Percentiles rank a stretch among this genome's conserved stretches.
Conservation (phyloP, 768 basidiomycete species). For the Hericium alpestre region DNA sequence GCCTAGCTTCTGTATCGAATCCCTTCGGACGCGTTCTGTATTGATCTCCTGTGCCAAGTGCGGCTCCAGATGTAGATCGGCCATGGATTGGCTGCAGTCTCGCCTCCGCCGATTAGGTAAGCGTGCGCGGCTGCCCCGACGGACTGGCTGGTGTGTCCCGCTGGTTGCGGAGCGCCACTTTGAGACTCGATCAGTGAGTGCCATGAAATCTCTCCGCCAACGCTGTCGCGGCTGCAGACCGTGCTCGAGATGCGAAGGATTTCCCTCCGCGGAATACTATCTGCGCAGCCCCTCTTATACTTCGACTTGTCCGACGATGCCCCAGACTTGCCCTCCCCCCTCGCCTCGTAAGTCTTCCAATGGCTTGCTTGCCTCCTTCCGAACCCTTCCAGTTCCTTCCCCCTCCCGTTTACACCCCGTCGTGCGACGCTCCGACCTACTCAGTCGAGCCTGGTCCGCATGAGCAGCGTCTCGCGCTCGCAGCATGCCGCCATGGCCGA, state of each 20-base stretch:
- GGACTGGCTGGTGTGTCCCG: neutral
- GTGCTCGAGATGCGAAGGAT: too few relatives aligned
- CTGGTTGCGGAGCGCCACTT: neutral
- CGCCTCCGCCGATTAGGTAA: neutral
- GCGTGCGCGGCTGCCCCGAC: too few relatives aligned
- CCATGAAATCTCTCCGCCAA: too few relatives aligned
- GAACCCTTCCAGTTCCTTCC: neutral
- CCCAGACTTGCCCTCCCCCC: neutral
- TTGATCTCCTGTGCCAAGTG: neutral
- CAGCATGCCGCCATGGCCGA: conserved; percentile 28
- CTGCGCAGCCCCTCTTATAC: neutral
- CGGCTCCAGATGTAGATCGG: too few relatives aligned
- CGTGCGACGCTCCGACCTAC: conserved; percentile 46
- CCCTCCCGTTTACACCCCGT: conserved; percentile 46
- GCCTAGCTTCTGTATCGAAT: neutral
- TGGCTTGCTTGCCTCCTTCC: neutral
- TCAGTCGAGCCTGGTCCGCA: conserved; percentile 41
- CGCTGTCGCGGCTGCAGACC: too few relatives aligned
- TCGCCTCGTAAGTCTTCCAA: neutral
- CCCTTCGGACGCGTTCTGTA: neutral
- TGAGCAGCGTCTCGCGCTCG: conserved; percentile 46
- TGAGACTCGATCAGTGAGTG: neutral
- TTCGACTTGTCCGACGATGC: neutral
- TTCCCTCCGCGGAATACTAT: neutral
- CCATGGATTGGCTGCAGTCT: neutral